Base-by-base conservation (phyloP, 2,329 filamentous ascomycete genomes). In the Diaporthe ampelina region DNA sequence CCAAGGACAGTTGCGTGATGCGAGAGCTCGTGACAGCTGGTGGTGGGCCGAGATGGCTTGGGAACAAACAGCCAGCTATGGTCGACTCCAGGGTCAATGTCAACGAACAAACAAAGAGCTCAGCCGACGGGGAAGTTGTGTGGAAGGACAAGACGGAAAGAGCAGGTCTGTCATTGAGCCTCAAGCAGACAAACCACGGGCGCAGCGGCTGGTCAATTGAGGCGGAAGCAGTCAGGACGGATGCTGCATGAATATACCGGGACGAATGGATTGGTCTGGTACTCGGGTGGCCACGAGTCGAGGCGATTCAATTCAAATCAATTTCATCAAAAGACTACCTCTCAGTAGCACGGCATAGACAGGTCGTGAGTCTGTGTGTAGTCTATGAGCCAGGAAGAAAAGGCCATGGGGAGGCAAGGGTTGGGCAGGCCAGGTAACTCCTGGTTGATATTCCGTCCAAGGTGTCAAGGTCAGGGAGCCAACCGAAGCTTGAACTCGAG, bases 391-490 rank as follows among this genome's bases (percentile, higher is more conserved):
- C 45, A 37, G 63, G 26, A 37, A 52, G 45, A 37, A 52, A 67
- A 52, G 26, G 45, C 26, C 17, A 26, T 21, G 48, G 48, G 63
- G 11, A 43, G 19, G 40, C 48, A 26, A 45, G 63, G 48, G 24
- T 50, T 11, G 29, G 45, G 45, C 45, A 54, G 63, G 63, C 63
- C 63, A 68, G 63, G 63, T 40, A 68, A 4, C 37, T 52, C 63
- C 63, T 52, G 45, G 63, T 67, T 26, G 45, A n/a, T n/a, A 52
- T 37, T 52, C 45, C 45, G n/a, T 67, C 59, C 59, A 48, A 65
- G 40, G 59, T 32, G 59, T 65, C 63, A 52, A 67, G 63, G 61
- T 52, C 61, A 67, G 45, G 63, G 63, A 40, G 63, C 63, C 63
- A 52, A 67, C 63, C 4, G 63, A 67, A 67, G 63, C 63, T 67